Evolutionary conservation across 192 early-diverging fungal species (phyloP).

Genomic region (Gaertneriomyces semiglobifer): DNA sequence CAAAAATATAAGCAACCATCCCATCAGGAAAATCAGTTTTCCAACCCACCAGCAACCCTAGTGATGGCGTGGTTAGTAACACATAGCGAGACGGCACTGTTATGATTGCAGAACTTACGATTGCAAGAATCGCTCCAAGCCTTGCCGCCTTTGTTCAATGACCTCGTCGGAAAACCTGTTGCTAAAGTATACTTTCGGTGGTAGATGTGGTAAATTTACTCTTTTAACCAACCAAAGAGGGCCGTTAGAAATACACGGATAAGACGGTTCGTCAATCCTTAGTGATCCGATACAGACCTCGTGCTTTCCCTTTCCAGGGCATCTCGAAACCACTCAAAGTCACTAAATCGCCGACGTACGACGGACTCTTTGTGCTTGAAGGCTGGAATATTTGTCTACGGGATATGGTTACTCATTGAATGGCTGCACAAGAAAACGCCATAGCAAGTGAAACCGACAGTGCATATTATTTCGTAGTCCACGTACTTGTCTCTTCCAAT

Average conservation of each 20-base stretch:
- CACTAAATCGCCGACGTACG: constrained; percentile 90
- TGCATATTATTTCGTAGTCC: constrained; percentile 93
- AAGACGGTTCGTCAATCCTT: background rate
- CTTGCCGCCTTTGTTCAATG: constrained; percentile 85
- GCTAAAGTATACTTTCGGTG: constrained; percentile 90
- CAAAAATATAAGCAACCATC: background rate
- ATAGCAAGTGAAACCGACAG: constrained; percentile 47
- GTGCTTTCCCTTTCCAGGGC: constrained; percentile 85
- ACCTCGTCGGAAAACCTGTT: constrained; percentile 94
- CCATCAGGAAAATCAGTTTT: background rate
- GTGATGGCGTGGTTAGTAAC: background rate
- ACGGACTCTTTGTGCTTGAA: constrained; percentile 83
- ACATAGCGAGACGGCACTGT: constrained; percentile 8
- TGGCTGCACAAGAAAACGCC: too few relatives aligned
- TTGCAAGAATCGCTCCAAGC: constrained; percentile 92
- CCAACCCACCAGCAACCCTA: constrained; percentile 32
- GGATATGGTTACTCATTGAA: too few relatives aligned
- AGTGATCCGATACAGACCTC: constrained; percentile 21
- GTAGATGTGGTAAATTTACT: constrained; percentile 93
- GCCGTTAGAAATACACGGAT: background rate
- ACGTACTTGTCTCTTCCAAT: constrained; percentile 81
- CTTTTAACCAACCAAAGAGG: constrained; percentile 25
- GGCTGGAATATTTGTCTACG: constrained; percentile 89
- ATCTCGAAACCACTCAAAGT: constrained; percentile 99
- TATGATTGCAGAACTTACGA: constrained; percentile 59